phyloP scores from a whole-genome alignment of 83 land plant species.

The Diphasiastrum complanatum region DNA sequence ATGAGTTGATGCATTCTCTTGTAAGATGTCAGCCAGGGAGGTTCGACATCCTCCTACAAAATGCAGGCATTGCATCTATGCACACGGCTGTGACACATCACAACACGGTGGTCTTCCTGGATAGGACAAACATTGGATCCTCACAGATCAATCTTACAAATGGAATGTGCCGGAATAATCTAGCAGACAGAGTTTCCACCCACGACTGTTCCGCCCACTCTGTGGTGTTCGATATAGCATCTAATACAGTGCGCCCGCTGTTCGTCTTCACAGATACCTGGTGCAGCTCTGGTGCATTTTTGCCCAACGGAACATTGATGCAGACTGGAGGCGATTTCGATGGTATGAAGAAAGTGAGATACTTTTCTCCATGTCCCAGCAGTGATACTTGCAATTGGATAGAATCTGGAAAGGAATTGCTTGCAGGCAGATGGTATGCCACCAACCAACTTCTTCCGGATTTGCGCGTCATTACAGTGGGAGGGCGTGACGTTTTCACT shows the following conservation, averaged over 20 bases:
- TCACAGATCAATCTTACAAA: constrained; percentile 18
- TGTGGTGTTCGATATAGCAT: constrained; percentile 36
- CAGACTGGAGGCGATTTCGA: constrained; percentile 44
- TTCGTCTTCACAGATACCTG: constrained; percentile 41
- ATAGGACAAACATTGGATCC: constrained; percentile 30
- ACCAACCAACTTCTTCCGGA: constrained; percentile 4
- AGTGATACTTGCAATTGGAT: constrained; percentile 5
- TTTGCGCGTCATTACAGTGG: neutral
- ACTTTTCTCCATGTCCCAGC: neutral
- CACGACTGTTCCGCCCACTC: constrained; percentile 66
- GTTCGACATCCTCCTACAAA: constrained; percentile 5
- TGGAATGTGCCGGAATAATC: constrained; percentile 28
- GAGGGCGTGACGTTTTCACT: neutral
- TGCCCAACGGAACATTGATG: constrained; percentile 25
- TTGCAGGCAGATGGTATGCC: constrained; percentile 5
- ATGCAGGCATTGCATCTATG: constrained; percentile 22
- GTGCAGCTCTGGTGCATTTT: constrained; percentile 40
- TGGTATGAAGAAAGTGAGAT: constrained; percentile 28
- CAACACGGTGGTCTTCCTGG: constrained; percentile 20
- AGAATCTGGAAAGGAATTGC: neutral
- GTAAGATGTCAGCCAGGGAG: constrained; percentile 17
- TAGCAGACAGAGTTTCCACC: constrained; percentile 16
- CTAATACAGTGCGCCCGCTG: constrained; percentile 44
- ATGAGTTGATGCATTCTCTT: too few relatives aligned
- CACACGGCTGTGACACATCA: constrained; percentile 22